phyloP scores from a whole-genome alignment of 108 stramenopile genomes.

The Nitzschia sp. region DNA sequence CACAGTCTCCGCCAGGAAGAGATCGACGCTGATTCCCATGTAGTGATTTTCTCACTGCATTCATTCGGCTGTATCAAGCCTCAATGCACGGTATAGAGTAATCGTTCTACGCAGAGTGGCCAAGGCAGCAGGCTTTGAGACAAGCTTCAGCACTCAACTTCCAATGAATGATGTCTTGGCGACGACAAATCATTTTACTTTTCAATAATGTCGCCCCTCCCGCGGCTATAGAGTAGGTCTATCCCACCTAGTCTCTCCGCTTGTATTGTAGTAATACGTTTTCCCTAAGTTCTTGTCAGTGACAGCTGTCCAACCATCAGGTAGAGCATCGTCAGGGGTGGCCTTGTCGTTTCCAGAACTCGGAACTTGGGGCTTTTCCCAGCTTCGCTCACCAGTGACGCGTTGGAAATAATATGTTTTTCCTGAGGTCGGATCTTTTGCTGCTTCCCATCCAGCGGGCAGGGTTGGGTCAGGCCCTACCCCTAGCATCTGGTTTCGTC shows the following conservation, averaged over 20 bases:
- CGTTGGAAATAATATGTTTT: conserved; percentile 78
- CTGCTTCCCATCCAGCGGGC: conserved; percentile 54
- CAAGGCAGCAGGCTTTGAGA: no score
- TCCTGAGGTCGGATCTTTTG: conserved; percentile 66
- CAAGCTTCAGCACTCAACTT: no score
- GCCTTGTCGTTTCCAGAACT: neutral
- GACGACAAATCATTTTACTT: no score
- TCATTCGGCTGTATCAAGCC: no score
- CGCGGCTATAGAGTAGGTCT: conserved; percentile 37
- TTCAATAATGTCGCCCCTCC: no score
- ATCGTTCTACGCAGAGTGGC: no score
- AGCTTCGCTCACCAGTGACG: conserved; percentile 49
- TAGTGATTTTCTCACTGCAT: no score
- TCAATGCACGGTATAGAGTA: no score
- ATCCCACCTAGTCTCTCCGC: conserved; percentile 71
- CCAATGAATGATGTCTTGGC: no score
- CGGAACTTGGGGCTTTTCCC: conserved; percentile 51
- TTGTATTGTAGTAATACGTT: conserved; percentile 67
- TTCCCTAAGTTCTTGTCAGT: conserved; percentile 57
- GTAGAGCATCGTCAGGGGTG: conserved; percentile 30
- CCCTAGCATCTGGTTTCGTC: conserved; percentile 43
- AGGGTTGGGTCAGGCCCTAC: conserved; percentile 19
- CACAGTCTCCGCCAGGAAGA: no score
- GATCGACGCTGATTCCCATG: no score
- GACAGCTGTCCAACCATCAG: conserved; percentile 69